phyloP scores from a whole-genome alignment of 306 rosid species.

The Arachis hypogaea region DNA sequence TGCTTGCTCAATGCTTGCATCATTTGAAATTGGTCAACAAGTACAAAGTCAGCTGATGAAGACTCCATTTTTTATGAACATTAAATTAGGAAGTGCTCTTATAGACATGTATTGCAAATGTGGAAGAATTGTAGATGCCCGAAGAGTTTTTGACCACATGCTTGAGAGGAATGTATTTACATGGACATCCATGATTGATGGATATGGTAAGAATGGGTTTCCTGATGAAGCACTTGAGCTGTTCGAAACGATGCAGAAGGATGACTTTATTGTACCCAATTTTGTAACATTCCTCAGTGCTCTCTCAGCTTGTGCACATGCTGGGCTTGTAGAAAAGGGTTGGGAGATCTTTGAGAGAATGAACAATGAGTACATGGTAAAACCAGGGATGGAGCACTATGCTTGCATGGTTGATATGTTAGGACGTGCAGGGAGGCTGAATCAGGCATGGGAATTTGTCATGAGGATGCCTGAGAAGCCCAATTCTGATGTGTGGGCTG shows the following conservation, averaged over 20 bases:
- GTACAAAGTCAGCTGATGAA: constrained; percentile 79
- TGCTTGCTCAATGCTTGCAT: constrained; percentile 73
- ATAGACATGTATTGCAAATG: constrained; percentile 88
- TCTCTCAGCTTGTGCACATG: constrained; percentile 85
- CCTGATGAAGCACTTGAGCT: constrained; percentile 73
- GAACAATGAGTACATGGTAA: constrained; percentile 61
- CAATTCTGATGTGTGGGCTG: constrained; percentile 88
- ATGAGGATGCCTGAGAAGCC: constrained; percentile 73
- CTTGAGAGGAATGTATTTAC: constrained; percentile 74
- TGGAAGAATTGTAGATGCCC: constrained; percentile 70
- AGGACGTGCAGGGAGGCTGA: constrained; percentile 80
- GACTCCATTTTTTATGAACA: constrained; percentile 52
- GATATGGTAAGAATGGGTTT: constrained; percentile 86
- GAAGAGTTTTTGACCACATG: constrained; percentile 72
- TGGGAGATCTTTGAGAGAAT: constrained; percentile 70
- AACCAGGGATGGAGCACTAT: constrained; percentile 87
- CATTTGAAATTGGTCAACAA: constrained; percentile 75
- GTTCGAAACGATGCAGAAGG: constrained; percentile 57
- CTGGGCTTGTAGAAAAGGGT: constrained; percentile 79
- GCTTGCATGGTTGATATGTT: constrained; percentile 90
- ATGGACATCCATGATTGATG: constrained; percentile 97
- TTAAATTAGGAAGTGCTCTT: constrained; percentile 83
- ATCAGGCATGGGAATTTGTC: constrained; percentile 75
- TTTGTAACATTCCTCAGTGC: constrained; percentile 80
- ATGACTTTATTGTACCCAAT: constrained; percentile 57